Base-by-base conservation (phyloP, 2,329 filamentous ascomycete species). In the Zymoseptoria tritici region DNA sequence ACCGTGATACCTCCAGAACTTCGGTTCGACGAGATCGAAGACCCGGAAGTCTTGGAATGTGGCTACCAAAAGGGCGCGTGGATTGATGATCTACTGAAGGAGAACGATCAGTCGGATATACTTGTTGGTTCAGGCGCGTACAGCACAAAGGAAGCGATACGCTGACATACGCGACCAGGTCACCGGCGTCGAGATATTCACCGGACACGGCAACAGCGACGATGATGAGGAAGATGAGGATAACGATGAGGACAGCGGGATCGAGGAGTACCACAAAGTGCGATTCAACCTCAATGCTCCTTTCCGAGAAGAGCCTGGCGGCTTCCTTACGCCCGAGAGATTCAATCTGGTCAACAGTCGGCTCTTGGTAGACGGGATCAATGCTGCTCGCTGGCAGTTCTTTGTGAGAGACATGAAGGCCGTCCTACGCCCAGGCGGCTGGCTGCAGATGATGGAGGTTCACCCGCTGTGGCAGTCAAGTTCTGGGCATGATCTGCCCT, bases 401-500 rank as follows among this genome's bases (percentile, higher is more conserved):
- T 96, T 95, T 73, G 74, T 96, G 64, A 79, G 80, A 66, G 92
- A 96, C 67, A 88, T 96, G 61, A 83, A 84, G 65, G 81, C 84
- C 21, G 81, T 91, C 9, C 77, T 92, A 63, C 87, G 84, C 55
- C 87, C 85, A 5, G 88, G 86, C 2, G 91, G 92, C 1, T 96
- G 91, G 90, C 82, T 89, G 60, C 91, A 96, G 70, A 86, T 96
- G 81, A 83, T 90, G n/a, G 92, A 96, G 71, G 83, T 92, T 67
- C 91, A 95, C 70, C 87, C 87, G 73, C 90, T 91, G 64, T 85
- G 90, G 24, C 92, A 96, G 72, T 96, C 90, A 0, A 26, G n/a
- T 9, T 53, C 52, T 31, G 26, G 19, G 9, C 57, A 49, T 22
- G 64, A 65, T 13, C 64, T 62, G 3, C 60, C 67, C 2, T 65